Percentiles rank a stretch among this genome's conserved stretches.
Conservation (phyloP, 352 stramenopile genomes). For the Pythium coloratum region DNA sequence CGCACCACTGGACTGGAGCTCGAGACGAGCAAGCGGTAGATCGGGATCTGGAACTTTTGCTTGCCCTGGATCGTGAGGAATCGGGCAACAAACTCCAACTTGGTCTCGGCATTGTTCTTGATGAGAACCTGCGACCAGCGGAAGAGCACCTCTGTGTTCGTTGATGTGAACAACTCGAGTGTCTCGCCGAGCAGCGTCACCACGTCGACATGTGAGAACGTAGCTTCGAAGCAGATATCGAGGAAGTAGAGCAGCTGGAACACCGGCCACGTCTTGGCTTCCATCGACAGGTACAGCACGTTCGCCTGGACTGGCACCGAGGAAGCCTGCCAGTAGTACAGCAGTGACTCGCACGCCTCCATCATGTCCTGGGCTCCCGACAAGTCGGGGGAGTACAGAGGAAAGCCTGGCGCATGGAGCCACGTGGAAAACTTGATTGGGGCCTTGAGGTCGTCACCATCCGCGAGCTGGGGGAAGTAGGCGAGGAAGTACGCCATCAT, state of each 20-base stretch:
- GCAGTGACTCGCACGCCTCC: slow-evolving; percentile 62
- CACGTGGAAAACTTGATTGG: slow-evolving; percentile 68
- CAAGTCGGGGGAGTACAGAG: slow-evolving; percentile 55
- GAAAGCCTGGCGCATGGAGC: slow-evolving; percentile 66
- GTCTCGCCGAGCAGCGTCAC: slow-evolving; percentile 52
- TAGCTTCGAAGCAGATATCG: slow-evolving; percentile 54
- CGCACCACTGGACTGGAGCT: slow-evolving; percentile 41
- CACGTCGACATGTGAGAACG: slow-evolving; percentile 44
- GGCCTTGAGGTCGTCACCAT: slow-evolving; percentile 53
- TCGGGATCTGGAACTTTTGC: slow-evolving; percentile 79
- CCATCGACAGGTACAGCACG: slow-evolving; percentile 58
- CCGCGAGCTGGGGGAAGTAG: slow-evolving; percentile 59
- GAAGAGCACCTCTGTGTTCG: slow-evolving; percentile 67
- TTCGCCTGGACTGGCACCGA: slow-evolving; percentile 54
- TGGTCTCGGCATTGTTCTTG: slow-evolving; percentile 53
- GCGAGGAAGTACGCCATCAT: slow-evolving; percentile 74
- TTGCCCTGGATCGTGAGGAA: slow-evolving; percentile 77
- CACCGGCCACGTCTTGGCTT: slow-evolving; percentile 62
- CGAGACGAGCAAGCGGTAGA: slow-evolving; percentile 58
- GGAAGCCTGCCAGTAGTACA: slow-evolving; percentile 62
- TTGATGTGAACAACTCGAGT: slow-evolving; percentile 54
- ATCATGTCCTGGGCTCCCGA: slow-evolving; percentile 70
- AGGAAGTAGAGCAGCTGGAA: slow-evolving; percentile 68
- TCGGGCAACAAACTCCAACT: slow-evolving; percentile 42
- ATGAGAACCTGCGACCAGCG: slow-evolving; percentile 68